These are phyloP conservation scores for Spergularia marina DNA, from an alignment of 148 eudicot genomes.

Conservation along the genomic window DNA sequence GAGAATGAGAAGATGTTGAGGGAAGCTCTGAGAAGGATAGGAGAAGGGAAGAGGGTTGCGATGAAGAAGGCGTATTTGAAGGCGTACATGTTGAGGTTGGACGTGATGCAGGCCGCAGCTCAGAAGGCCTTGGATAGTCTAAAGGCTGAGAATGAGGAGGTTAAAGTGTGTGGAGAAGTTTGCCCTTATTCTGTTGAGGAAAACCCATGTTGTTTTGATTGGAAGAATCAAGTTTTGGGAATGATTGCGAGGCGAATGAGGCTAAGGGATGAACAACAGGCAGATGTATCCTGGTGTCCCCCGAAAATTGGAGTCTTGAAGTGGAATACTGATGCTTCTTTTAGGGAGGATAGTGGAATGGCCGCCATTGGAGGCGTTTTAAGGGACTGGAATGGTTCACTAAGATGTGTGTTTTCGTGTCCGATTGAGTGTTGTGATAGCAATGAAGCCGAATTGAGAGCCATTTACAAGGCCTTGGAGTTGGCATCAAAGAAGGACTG, in stretches of 20 bases:
- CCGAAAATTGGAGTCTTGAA: constrained; percentile 1
- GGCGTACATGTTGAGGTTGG: constrained; percentile 14
- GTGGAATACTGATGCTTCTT: constrained; percentile 13
- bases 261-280: background rate
- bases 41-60: constrained; percentile 19
- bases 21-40: constrained; percentile 24
- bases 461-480: constrained; percentile 17
- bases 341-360: background rate
- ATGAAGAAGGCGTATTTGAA: constrained; percentile 17
- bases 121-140: constrained; percentile 23
- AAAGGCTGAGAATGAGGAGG: constrained; percentile 8
- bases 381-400: constrained; percentile 4
- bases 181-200: too few relatives aligned
- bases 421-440: background rate
- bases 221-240: too few relatives aligned
- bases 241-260: too few relatives aligned
- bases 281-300: background rate
- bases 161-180: background rate
- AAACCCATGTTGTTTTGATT: too few relatives aligned
- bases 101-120: constrained; percentile 17
- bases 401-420: constrained; percentile 7
- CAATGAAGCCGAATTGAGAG: constrained; percentile 12
- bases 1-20: constrained; percentile 11
- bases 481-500: background rate
- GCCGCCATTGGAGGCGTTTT: constrained; percentile 8